A percentile compares a stretch with the other conserved stretches of the same genome.
phyloP scores from a whole-genome alignment of 176 grass and related monocot genomes.

The Oryza punctata region DNA sequence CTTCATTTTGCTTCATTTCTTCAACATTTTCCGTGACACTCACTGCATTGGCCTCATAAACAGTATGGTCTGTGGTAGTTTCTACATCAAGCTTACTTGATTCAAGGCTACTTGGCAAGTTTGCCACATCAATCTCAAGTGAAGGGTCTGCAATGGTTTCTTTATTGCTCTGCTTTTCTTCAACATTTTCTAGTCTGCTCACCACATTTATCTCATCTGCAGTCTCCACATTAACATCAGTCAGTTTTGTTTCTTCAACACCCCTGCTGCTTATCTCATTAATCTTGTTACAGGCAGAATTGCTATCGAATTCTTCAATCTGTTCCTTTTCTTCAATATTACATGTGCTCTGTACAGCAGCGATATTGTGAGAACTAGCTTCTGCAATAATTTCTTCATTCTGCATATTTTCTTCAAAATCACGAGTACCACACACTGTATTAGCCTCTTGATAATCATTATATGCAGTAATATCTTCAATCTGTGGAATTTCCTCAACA shows the following conservation, averaged over 20 bases:
- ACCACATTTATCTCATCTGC: neutral
- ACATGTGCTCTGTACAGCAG: conserved; percentile 7
- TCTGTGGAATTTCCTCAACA: conserved; percentile 28
- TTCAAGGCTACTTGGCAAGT: neutral
- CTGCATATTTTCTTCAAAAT: conserved; percentile 3
- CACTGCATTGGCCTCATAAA: neutral
- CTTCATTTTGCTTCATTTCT: conserved; percentile 37
- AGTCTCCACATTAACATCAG: conserved; percentile 1
- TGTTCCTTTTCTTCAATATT: conserved; percentile 42
- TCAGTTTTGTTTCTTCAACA: conserved; percentile 27
- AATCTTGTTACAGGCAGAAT: neutral
- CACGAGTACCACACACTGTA: neutral
- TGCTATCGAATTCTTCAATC: conserved; percentile 7
- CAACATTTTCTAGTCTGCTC: conserved; percentile 7
- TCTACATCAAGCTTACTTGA: conserved; percentile 5
- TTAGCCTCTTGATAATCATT: neutral
- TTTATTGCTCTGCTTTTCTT: conserved; percentile 27
- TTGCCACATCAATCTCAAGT: conserved; percentile 9
- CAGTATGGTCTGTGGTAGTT: conserved; percentile 8
- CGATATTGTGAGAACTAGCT: conserved; percentile 18
- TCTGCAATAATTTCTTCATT: conserved; percentile 9
- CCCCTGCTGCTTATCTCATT: neutral
- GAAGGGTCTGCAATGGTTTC: conserved; percentile 1
- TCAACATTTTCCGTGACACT: conserved; percentile 27
- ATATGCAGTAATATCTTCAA: conserved; percentile 9